Conservation (phyloP, 495 filamentous ascomycete genomes). For the Aspergillus diversus region DNA sequence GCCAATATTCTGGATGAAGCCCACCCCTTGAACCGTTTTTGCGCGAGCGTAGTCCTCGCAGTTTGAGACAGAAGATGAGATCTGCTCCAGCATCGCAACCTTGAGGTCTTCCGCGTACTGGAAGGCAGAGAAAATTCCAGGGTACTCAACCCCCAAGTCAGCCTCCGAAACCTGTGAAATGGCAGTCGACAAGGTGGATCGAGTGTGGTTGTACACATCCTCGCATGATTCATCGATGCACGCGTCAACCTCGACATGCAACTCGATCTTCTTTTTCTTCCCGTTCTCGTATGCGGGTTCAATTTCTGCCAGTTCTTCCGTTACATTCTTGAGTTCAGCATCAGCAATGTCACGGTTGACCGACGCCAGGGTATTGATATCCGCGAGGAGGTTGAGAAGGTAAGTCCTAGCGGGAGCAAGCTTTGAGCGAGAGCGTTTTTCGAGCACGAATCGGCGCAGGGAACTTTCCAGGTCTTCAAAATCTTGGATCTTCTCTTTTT, state of each 20-base stretch:
- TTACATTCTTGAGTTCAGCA: constrained; percentile 82
- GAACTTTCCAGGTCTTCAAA: constrained; percentile 89
- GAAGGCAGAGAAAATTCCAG: constrained; percentile 82
- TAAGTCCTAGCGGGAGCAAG: constrained; percentile 95
- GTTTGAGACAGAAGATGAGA: constrained; percentile 71
- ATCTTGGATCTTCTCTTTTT: constrained; percentile 84
- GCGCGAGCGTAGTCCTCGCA: constrained; percentile 85
- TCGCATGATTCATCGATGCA: constrained; percentile 83
- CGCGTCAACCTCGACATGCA: constrained; percentile 78
- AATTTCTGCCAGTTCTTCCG: constrained; percentile 75
- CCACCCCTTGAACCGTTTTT: constrained; percentile 81
- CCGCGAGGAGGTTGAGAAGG: constrained; percentile 88
- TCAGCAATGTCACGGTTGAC: constrained; percentile 89
- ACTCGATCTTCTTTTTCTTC: constrained; percentile 78
- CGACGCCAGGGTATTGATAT: constrained; percentile 77
- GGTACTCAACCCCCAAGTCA: constrained; percentile 81
- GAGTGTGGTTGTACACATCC: constrained; percentile 81
- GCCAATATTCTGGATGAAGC: constrained; percentile 83
- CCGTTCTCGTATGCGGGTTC: constrained; percentile 84
- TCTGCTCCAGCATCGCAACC: constrained; percentile 84
- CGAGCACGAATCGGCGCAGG: constrained; percentile 89
- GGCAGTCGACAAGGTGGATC: constrained; percentile 67
- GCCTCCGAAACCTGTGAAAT: constrained; percentile 76
- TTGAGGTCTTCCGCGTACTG: constrained; percentile 93
- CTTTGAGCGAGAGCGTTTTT: constrained; percentile 93